Percentiles rank a stretch among this genome's conserved stretches.
Evolutionary conservation across 2,329 filamentous ascomycete genomes (phyloP).

Genomic region (Hypoxylon sp.): DNA sequence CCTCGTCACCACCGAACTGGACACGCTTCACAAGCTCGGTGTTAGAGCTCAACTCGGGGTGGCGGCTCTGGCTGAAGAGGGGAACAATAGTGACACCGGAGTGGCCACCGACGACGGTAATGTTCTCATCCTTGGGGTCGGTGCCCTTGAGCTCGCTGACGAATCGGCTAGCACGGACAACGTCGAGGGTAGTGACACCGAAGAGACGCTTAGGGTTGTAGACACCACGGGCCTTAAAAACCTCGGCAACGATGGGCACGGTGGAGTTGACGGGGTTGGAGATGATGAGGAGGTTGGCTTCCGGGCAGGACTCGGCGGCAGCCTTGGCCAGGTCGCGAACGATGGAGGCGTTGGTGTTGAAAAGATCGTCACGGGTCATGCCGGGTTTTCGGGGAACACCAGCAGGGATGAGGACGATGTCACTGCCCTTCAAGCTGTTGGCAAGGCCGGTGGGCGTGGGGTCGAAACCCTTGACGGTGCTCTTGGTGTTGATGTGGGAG

Average conservation of each 20-base stretch:
- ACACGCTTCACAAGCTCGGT: slow-evolving; percentile 90
- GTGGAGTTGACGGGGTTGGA: slow-evolving; percentile 99
- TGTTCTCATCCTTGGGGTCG: slow-evolving; percentile 92
- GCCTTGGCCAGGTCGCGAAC: slow-evolving; percentile 98
- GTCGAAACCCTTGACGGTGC: slow-evolving; percentile 90
- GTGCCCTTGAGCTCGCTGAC: slow-evolving; percentile 93
- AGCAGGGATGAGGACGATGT: slow-evolving; percentile 97
- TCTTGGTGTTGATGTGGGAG: slow-evolving; percentile 99
- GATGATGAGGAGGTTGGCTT: slow-evolving; percentile 97
- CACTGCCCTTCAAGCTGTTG: slow-evolving; percentile 84
- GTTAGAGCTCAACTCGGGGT: slow-evolving; percentile 85
- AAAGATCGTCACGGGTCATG: slow-evolving; percentile 99
- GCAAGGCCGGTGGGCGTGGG: slow-evolving; percentile 81
- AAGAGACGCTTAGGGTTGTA: slow-evolving; percentile 99
- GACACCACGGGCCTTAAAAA: slow-evolving; percentile 94
- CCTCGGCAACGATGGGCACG: slow-evolving; percentile 95
- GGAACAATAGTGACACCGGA: slow-evolving; percentile 98
- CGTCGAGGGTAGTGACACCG: slow-evolving; percentile 98
- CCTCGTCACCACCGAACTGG: slow-evolving; percentile 99
- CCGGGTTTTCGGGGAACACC: slow-evolving; percentile 99
- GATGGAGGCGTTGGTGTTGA: slow-evolving; percentile 99
- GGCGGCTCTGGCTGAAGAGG: slow-evolving; percentile 92
- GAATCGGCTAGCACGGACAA: slow-evolving; percentile 97
- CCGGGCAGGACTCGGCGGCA: slow-evolving; percentile 85
- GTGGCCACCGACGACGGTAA: slow-evolving; percentile 97